Evolutionary conservation across 2,329 filamentous ascomycete species (phyloP).

Genomic region (Hyphodiscus sp.): DNA sequence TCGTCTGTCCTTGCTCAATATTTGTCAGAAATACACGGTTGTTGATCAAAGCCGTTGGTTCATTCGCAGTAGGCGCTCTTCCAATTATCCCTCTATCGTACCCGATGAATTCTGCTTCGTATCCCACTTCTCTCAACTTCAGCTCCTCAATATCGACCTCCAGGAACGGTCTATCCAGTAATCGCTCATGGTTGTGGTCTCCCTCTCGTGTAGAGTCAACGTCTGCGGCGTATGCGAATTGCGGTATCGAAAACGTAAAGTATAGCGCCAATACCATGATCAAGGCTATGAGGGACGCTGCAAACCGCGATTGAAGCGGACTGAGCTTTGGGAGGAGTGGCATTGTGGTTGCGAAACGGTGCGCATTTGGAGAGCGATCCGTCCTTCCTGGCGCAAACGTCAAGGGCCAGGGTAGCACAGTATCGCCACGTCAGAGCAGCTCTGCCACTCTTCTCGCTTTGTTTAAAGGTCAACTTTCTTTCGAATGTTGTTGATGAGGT

Average conservation of each 20-base stretch:
- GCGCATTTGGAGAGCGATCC: conserved; percentile 10
- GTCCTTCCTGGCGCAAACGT: not conserved
- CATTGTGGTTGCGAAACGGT: conserved; percentile 22
- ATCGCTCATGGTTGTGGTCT: conserved; percentile 41
- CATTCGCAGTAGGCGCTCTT: conserved; percentile 44
- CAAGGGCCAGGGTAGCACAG: not conserved
- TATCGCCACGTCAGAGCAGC: not conserved
- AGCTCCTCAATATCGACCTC: conserved; percentile 28
- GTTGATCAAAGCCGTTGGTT: conserved; percentile 48
- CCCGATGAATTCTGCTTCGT: conserved; percentile 54
- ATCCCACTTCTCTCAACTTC: conserved; percentile 34
- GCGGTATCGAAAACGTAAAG: conserved; percentile 50
- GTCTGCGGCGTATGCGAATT: conserved; percentile 58
- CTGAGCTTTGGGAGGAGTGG: conserved; percentile 44
- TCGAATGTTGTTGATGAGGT: not conserved
- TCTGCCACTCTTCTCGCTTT: not conserved
- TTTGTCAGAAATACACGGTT: conserved; percentile 57
- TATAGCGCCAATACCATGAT: conserved; percentile 54
- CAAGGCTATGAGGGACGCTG: conserved; percentile 57
- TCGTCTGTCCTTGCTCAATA: conserved; percentile 54
- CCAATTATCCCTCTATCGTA: conserved; percentile 60
- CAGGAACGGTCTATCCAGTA: conserved; percentile 31
- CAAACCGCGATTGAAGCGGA: conserved; percentile 65
- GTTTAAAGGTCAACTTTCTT: not conserved
- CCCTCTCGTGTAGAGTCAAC: conserved; percentile 36